Evolutionary conservation across 129 eudicot species (phyloP).

Genomic region (Lactuca sativa): DNA sequence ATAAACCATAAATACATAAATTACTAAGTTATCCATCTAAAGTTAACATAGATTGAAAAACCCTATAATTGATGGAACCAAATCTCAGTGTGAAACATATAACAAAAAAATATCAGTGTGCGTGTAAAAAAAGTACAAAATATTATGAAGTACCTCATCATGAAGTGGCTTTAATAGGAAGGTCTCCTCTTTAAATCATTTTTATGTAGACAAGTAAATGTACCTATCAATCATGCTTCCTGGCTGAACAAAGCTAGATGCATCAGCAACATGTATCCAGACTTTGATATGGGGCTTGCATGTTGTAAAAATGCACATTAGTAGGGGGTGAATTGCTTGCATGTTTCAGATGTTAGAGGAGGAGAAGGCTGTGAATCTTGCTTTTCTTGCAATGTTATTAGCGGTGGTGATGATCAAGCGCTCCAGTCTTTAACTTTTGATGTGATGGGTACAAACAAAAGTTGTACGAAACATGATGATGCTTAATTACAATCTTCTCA

Average conservation of each 20-base stretch:
- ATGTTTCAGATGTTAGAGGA: constrained; percentile 55
- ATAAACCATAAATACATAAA: too few species aligned
- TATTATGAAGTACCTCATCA: too few species aligned
- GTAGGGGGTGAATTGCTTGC: constrained; percentile 89
- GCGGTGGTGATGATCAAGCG: constrained; percentile 99
- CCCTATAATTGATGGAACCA: too few species aligned
- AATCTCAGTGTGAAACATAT: too few species aligned
- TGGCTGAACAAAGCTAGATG: constrained; percentile 84
- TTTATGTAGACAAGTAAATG: constrained; percentile 16
- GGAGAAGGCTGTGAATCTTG: constrained; percentile 29
- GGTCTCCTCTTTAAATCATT: too few species aligned
- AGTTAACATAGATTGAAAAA: too few species aligned
- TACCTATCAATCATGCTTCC: constrained; percentile 92
- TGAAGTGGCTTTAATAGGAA: too few species aligned
- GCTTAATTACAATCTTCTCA: constrained; percentile 62
- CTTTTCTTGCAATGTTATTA: constrained; percentile 50
- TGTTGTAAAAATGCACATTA: constrained; percentile 71
- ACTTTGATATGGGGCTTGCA: constrained; percentile 56
- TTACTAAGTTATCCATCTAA: too few species aligned
- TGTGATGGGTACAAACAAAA: constrained; percentile 23
- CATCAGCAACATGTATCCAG: constrained; percentile 98
- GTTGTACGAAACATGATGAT: constrained; percentile 28
- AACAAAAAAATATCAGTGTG: too few species aligned
- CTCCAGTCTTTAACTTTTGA: constrained; percentile 54
- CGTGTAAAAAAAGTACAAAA: too few species aligned